These are phyloP conservation scores for Tetrapisispora namnaoensis DNA, from an alignment of 805 yeast species.

Conservation along the genomic window DNA sequence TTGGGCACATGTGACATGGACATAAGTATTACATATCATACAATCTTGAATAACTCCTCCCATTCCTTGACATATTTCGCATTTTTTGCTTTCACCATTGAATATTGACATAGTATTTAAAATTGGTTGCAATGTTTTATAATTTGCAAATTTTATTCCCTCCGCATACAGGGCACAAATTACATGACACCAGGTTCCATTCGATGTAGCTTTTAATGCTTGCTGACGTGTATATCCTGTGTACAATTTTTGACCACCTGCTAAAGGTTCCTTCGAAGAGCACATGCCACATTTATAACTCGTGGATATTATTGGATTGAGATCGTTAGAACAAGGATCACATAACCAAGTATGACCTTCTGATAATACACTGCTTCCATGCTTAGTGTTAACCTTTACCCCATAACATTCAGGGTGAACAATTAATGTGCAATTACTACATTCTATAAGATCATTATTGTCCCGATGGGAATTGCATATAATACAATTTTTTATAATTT, in stretches of 20 bases:
- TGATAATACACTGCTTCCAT: not conserved
- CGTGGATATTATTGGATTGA: constrained; percentile 48
- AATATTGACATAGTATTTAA: constrained; percentile 30
- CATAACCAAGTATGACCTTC: constrained; percentile 56
- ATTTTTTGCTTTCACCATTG: constrained; percentile 28
- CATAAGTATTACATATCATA: constrained; percentile 9
- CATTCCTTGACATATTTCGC: constrained; percentile 36
- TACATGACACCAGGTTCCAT: constrained; percentile 71
- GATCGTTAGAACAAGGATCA: constrained; percentile 66
- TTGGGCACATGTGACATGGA: constrained; percentile 25
- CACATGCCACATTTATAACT: constrained; percentile 62
- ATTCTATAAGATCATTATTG: constrained; percentile 31
- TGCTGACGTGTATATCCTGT: constrained; percentile 27
- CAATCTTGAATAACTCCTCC: constrained; percentile 38
- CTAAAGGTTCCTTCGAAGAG: constrained; percentile 35
- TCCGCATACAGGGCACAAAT: constrained; percentile 54
- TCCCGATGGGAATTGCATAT: not conserved
- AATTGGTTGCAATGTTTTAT: constrained; percentile 38
- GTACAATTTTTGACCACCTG: not conserved
- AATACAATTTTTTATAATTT: not conserved
- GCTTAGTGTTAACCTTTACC: constrained; percentile 10
- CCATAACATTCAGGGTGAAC: constrained; percentile 73
- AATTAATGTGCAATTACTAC: constrained; percentile 56
- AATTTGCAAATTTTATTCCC: constrained; percentile 35
- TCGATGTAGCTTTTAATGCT: constrained; percentile 56